Percentiles rank a stretch among this genome's conserved stretches.
These are phyloP conservation scores for Aspergillaceae sp. DNA, from an alignment of 2,329 filamentous ascomycete genomes.

Conservation along the genomic window DNA sequence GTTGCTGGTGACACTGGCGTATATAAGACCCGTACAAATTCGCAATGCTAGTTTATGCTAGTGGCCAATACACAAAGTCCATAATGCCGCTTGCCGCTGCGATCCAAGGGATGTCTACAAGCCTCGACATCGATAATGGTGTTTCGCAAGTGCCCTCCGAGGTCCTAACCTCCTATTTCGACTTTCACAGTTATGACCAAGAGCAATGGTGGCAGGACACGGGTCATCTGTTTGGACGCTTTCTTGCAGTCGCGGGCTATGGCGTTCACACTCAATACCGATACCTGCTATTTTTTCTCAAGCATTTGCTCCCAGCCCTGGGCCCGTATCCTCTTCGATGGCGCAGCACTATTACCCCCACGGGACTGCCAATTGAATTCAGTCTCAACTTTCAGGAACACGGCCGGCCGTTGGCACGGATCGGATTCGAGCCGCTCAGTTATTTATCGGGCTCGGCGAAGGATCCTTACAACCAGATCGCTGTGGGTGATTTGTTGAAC, in stretches of 20 bases:
- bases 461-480: constrained; percentile 3
- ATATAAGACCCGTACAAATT: not conserved
- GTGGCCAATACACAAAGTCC: too few species aligned
- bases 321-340: constrained; percentile 9
- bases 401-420: constrained; percentile 6
- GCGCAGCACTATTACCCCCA: constrained; percentile 9
- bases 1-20: not conserved
- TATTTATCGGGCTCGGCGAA: constrained; percentile 2
- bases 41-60: not conserved
- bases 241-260: constrained; percentile 2
- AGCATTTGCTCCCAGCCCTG: constrained; percentile 5
- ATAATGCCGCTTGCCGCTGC: too few species aligned
- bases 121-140: not conserved
- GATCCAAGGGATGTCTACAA: too few species aligned
- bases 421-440: constrained; percentile 8
- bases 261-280: constrained; percentile 6
- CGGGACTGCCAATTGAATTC: constrained; percentile 12
- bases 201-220: constrained; percentile 7
- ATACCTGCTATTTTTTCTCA: constrained; percentile 3
- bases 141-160: not conserved
- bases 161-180: not conserved
- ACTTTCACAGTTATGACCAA: constrained; percentile 2
- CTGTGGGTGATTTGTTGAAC: not conserved
- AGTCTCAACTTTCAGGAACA: constrained; percentile 14
- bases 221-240: constrained; percentile 5